Base-by-base conservation (phyloP, 192 early-diverging fungal species). In the Blastocladiella britannica region DNA sequence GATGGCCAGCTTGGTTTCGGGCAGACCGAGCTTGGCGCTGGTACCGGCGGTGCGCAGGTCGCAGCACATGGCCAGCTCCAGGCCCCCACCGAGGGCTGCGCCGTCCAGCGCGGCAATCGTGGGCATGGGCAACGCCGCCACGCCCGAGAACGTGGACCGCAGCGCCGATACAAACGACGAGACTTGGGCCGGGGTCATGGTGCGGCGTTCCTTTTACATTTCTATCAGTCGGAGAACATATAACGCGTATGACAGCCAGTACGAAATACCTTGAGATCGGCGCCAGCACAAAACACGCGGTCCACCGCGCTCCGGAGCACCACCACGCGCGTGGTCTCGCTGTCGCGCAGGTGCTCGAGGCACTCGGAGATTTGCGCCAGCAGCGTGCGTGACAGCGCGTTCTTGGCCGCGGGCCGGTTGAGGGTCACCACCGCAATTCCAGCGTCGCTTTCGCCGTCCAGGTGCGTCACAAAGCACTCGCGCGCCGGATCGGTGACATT, bases 21-120 rank as follows among this genome's bases (percentile, higher is more conserved):
- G 83, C 51, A 97, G 70, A 9, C 91, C 91, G 47, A 97, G 70
- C 56, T 84, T 79, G 25, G 88, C 85, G 29, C 76, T 58, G 23
- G 67, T 75, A 57, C 89, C 89, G 25, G 85, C 88, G 28, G 93
- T 73, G 7, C 93, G 72, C 59, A 97, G 68, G 69, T 97, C 89
- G 53, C 87, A 85, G 53, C 84, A 84, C 29, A 95, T 70, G 8
- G 91, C 85, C 62, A 95, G 68, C 65, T 95, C 91, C 51, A 93
- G 69, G 9, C 91, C 93, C 28, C 91, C 93, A 7, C 91, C 93
- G 12, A 97, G 69, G 0, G 91, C 90, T 20, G 84, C 82, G 18
- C 93, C 93, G 60, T 97, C 93, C 58, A 97, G 78, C 7, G 80
- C 87, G 1, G 89, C 83, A 64, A 97, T 93, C 4, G 93, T 95